Evolutionary conservation across 2,329 filamentous ascomycete genomes (phyloP).

Genomic region (Trichoderma koningiopsis): DNA sequence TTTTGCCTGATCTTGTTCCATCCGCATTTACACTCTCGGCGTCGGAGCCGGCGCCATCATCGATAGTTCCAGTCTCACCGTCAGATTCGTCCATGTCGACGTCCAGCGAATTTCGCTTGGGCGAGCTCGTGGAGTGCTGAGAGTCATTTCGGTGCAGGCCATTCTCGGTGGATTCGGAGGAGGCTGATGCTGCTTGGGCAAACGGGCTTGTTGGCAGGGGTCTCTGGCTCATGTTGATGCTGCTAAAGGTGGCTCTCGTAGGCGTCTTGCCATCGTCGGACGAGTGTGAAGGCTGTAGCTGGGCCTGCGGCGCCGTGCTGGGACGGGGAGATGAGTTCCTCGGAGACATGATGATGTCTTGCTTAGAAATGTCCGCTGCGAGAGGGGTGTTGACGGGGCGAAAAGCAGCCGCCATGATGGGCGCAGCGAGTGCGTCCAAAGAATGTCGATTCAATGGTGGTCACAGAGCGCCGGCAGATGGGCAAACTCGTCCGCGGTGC

Average conservation of each 20-base stretch:
- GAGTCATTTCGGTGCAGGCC: conserved; percentile 52
- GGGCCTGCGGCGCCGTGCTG: conserved; percentile 41
- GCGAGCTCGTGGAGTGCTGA: conserved; percentile 62
- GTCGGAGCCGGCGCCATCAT: conserved; percentile 62
- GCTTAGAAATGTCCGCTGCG: conserved; percentile 37
- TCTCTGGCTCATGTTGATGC: conserved; percentile 49
- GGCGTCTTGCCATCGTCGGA: conserved; percentile 60
- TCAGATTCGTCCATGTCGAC: conserved; percentile 78
- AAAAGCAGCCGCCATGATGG: conserved; percentile 52
- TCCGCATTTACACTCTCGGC: conserved; percentile 66
- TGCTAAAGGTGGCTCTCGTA: conserved; percentile 58
- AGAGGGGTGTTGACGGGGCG: conserved; percentile 51
- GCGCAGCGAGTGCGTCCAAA: conserved; percentile 24
- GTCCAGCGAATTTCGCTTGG: conserved; percentile 61
- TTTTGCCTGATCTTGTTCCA: conserved; percentile 74
- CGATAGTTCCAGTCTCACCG: conserved; percentile 55
- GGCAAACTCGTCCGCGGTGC: conserved; percentile 1
- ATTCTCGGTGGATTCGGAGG: conserved; percentile 50
- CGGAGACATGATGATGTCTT: conserved; percentile 44
- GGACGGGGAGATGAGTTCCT: conserved; percentile 41
- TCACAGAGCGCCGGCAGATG: conserved; percentile 2
- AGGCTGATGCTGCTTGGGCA: conserved; percentile 52
- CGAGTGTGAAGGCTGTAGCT: conserved; percentile 31
- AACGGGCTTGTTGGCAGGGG: conserved; percentile 58
- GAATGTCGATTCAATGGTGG: conserved; percentile 22